Conservation (phyloP, 257 asterid genomes). For the Plantago ovata region DNA sequence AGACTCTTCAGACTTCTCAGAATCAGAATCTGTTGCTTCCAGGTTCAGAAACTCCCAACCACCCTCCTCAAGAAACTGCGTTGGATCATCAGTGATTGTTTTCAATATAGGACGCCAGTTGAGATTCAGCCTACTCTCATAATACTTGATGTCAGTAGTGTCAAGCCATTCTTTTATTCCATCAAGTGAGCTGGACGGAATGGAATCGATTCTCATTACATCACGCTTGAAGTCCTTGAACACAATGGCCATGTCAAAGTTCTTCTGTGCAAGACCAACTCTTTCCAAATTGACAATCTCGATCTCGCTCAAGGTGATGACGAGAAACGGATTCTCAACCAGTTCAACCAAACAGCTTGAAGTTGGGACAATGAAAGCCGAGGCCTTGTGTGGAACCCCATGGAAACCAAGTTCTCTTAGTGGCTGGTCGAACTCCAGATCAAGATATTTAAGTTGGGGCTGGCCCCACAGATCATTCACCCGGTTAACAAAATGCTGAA, state of each 20-base stretch:
- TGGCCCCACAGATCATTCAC: slow-evolving; percentile 76
- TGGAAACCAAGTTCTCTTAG: slow-evolving; percentile 69
- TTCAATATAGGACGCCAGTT: slow-evolving; percentile 70
- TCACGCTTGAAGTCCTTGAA: slow-evolving; percentile 78
- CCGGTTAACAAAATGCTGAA: slow-evolving; percentile 59
- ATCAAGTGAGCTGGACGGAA: slow-evolving; percentile 60
- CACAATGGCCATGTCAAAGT: slow-evolving; percentile 71
- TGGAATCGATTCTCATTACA: slow-evolving; percentile 64
- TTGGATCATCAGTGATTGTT: slow-evolving; percentile 60
- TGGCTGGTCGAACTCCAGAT: slow-evolving; percentile 76
- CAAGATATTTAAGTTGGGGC: slow-evolving; percentile 45
- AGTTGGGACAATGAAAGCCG: slow-evolving; percentile 67
- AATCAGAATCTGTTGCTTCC: slow-evolving; percentile 69
- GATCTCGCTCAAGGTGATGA: slow-evolving; percentile 52
- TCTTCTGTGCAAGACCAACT: slow-evolving; percentile 85
- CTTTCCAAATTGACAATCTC: slow-evolving; percentile 76
- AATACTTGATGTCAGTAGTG: slow-evolving; percentile 67
- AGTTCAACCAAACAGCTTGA: slow-evolving; percentile 72
- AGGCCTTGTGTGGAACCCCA: slow-evolving; percentile 68
- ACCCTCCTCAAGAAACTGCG: slow-evolving; percentile 60
- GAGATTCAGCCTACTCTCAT: slow-evolving; percentile 79
- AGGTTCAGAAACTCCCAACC: slow-evolving; percentile 85
- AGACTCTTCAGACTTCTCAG: slow-evolving; percentile 54
- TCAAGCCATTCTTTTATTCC: slow-evolving; percentile 81
- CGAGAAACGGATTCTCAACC: slow-evolving; percentile 66